Conservation (phyloP, 108 stramenopile species). For the Nitzschia sp. region DNA sequence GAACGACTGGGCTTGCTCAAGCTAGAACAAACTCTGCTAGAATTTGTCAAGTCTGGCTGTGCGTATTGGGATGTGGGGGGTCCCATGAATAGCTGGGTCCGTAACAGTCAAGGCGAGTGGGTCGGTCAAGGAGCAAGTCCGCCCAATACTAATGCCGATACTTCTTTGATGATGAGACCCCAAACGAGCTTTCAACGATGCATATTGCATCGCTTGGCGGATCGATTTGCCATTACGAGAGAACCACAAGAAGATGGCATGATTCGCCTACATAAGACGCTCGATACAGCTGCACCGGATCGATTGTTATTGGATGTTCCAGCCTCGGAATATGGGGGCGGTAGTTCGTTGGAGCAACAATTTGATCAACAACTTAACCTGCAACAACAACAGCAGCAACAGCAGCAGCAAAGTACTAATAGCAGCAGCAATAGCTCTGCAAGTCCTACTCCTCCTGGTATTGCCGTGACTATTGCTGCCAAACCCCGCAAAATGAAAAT, state of each 20-base stretch:
- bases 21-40: constrained; percentile 74
- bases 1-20: constrained; percentile 82
- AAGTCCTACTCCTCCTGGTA: neutral
- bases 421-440: neutral
- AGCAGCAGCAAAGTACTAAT: neutral
- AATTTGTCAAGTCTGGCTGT: constrained; percentile 63
- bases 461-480: neutral
- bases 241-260: constrained; percentile 42
- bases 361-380: neutral
- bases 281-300: constrained; percentile 32
- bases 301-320: constrained; percentile 32
- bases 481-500: constrained; percentile 56
- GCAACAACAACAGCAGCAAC: neutral
- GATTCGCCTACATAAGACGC: constrained; percentile 39
- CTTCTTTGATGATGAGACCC: neutral
- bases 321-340: constrained; percentile 5
- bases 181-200: constrained; percentile 88
- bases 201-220: constrained; percentile 86
- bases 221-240: constrained; percentile 82
- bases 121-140: constrained; percentile 2
- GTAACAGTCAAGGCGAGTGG: constrained; percentile 8
- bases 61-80: constrained; percentile 75
- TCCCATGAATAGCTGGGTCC: constrained; percentile 43
- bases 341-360: constrained; percentile 1
- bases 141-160: constrained; percentile 21